Evolutionary conservation across 495 filamentous ascomycete genomes (phyloP), one percentile per base, ranked within the genome.

Genomic region (Halenospora varia): DNA sequence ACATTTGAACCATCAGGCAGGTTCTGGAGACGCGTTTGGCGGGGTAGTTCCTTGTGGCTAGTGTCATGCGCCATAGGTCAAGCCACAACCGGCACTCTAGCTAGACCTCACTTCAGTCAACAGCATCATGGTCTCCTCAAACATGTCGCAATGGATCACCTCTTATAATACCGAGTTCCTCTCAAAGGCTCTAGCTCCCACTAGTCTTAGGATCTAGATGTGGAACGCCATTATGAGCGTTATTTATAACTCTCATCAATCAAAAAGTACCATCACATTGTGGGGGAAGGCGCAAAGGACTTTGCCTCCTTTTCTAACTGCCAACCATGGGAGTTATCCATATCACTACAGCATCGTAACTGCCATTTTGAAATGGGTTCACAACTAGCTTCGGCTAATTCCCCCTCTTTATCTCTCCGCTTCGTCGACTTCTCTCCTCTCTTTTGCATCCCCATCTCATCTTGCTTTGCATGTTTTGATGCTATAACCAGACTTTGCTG

Each of bases 381-480:
- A 46, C 19, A 6, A n/a, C n/a, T 23, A 25, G 11, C 20, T 49
- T 49, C 10, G 8, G 47, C 18, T 56, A 58, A 56, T 60, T 51
- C 61, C 62, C 62, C 17, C 8, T 45, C 6, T 45, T 45, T 6
- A 45, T 25, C 29, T 49, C 8, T 25, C 47, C 19, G 22, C 23
- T 29, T 23, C 23, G 25, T 47, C 42, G 11, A 13, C 15, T 17
- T 39, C 29, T 41, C 24, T 25, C 24, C 19, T 48, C 51, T 61
- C 58, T 26, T 51, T 44, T 25, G 41, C 51, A 53, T 63, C 61
- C 50, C 55, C 65, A 61, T 62, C 59, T 66, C 60, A 61, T 66
- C 57, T 64, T 64, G 62, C 59, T 54, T 57, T 66, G 57, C 63
- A 68, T 64, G 54, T 26, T 61, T 62, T 60, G 56, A 57, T 61